Conservation (phyloP, 2,329 filamentous ascomycete species). For the Periconia macrospinosa region DNA sequence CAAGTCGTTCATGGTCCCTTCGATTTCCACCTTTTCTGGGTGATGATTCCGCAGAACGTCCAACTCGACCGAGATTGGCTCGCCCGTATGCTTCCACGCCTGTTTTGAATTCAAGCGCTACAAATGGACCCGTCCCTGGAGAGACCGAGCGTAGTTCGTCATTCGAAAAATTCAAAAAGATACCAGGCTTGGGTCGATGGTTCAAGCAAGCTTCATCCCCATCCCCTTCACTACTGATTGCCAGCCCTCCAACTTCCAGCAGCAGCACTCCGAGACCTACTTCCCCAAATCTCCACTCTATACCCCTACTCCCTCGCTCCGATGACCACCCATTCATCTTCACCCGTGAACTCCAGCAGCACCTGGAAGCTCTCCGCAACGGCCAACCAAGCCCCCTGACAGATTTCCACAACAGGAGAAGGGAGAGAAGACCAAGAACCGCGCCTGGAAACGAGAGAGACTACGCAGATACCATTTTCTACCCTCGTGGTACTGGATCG, state of each 20-base stretch:
- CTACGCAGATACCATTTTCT: constrained; percentile 14
- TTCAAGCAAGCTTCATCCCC: neutral
- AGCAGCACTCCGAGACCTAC: constrained; percentile 3
- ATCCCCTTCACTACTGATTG: neutral
- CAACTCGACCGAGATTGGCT: too few species aligned
- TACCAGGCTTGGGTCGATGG: neutral
- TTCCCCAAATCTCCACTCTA: constrained; percentile 24
- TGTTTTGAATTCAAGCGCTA: neutral
- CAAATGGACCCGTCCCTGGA: neutral
- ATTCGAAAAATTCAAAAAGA: neutral
- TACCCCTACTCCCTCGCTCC: constrained; percentile 17
- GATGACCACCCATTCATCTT: constrained; percentile 26
- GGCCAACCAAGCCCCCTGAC: constrained; percentile 13
- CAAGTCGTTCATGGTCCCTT: too few species aligned
- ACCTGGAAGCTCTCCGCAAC: constrained; percentile 17
- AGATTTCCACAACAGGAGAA: neutral
- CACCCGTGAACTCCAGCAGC: constrained; percentile 17
- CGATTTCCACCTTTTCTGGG: neutral
- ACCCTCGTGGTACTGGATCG: neutral
- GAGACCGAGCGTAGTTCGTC: neutral
- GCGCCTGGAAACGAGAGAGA: constrained; percentile 1
- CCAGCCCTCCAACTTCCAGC: neutral
- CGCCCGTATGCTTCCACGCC: neutral
- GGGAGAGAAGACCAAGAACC: neutral
- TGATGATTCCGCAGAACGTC: neutral